Percentiles rank a stretch among this genome's conserved stretches.
Conservation (phyloP, 179 eudicot species). For the Beta lomatogona region DNA sequence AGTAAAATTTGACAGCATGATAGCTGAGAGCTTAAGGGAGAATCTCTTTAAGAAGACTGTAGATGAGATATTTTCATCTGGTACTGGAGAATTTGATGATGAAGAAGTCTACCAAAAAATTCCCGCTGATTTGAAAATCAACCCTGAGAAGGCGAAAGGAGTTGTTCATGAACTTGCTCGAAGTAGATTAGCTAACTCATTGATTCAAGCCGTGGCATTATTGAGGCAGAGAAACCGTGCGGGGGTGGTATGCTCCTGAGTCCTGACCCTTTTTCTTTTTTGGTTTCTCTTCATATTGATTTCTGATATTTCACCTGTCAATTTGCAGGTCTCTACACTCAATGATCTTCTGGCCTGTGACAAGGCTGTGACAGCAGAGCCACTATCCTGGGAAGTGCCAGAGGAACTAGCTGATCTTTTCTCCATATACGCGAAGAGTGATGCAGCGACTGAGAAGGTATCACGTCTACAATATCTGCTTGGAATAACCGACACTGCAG, state of each 20-base stretch:
- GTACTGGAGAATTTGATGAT: conserved; percentile 93
- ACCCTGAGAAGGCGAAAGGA: conserved; percentile 67
- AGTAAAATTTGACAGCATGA: conserved; percentile 66
- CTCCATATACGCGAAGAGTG: conserved; percentile 55
- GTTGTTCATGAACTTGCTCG: conserved; percentile 76
- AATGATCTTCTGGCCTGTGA: conserved; percentile 90
- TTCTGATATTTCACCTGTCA: conserved; percentile 4
- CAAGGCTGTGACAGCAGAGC: conserved; percentile 86
- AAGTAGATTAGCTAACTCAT: conserved; percentile 63
- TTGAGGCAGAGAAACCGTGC: conserved; percentile 76
- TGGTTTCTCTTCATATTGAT: neutral
- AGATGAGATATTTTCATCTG: conserved; percentile 83
- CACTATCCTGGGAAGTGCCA: conserved; percentile 79
- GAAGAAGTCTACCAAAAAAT: conserved; percentile 85
- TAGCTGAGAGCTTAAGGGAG: conserved; percentile 71
- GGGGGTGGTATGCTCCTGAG: conserved; percentile 67
- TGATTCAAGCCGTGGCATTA: conserved; percentile 81
- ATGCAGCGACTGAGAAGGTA: conserved; percentile 60
- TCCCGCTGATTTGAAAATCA: conserved; percentile 71
- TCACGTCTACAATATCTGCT: conserved; percentile 76
- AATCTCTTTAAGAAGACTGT: conserved; percentile 75
- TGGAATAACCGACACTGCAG: conserved; percentile 67
- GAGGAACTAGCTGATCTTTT: conserved; percentile 81
- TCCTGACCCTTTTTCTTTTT: neutral
- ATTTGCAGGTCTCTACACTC: conserved; percentile 66